Base-by-base conservation (phyloP, 352 stramenopile genomes). In the Globisporangium apiculatum region DNA sequence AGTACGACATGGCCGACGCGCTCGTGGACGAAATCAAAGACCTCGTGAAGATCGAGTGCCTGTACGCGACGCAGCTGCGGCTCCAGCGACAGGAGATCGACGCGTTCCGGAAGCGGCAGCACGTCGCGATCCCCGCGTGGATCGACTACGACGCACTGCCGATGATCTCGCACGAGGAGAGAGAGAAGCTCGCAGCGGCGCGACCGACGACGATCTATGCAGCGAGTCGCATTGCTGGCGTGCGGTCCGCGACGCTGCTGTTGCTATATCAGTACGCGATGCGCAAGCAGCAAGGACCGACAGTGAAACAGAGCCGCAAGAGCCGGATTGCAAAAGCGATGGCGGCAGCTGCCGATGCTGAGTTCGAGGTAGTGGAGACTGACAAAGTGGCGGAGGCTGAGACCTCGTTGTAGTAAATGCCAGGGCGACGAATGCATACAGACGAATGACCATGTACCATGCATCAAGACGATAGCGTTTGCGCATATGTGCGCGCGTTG, bases 21-120 rank as follows among this genome's bases (percentile, higher is more conserved):
- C 62, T 91, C 24, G 38, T 50, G 6, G 62, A 71, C 18, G 60
- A 70, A 31, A 55, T 83, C 9, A 65, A 69, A 51, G 74, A 85
- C 37, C 65, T 89, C 24, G 67, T 88, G 51, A 95, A 94, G 57
- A 89, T 73, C 54, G 83, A 95, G 42, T 93, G 95, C 43, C 91
- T 98, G 61, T 99, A 99, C 69, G 83, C 83, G 48, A 91, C 77
- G 40, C 98, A 99, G 68, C 76, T 99, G 43, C 71, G 91, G 12
- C 66, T 95, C 15, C 95, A 99, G 69, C 76, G 95, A 58, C 93
- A 96, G 58, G 97, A 99, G 70, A 99, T 99, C 68, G 89, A 97
- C 58, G 90, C 89, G 36, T 98, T 97, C 76, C 76, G 94, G 48
- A 87, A 92, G 61, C 96, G 97, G 46, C 87, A 98, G 71, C 91